phyloP scores from a whole-genome alignment of 2,329 filamentous ascomycete genomes.

The Neobulgaria alba region DNA sequence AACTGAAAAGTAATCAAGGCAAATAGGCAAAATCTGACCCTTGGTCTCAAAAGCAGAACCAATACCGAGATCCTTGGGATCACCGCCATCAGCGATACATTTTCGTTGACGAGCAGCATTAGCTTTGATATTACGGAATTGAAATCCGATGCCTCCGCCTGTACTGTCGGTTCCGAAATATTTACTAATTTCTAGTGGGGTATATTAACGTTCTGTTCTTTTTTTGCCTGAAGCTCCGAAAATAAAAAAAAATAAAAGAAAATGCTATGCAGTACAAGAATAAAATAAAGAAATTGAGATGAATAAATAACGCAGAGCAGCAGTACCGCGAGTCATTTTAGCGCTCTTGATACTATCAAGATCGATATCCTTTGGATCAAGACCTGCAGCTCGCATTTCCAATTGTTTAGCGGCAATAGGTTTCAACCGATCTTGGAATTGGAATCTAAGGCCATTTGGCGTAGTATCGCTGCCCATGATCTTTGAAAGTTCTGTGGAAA shows the following conservation, averaged over 20 bases:
- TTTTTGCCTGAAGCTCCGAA: too few species aligned
- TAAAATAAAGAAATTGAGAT: constrained; percentile 1
- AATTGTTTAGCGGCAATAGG: constrained; percentile 41
- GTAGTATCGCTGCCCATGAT: constrained; percentile 22
- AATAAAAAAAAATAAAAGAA: constrained; percentile 10
- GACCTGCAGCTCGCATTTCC: constrained; percentile 35
- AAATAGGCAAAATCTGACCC: not conserved
- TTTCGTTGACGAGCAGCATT: constrained; percentile 41
- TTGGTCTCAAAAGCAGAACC: constrained; percentile 11
- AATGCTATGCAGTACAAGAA: not conserved
- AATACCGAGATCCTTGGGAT: constrained; percentile 31
- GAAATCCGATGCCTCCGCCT: constrained; percentile 48
- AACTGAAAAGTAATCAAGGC: too few species aligned
- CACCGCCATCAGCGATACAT: constrained; percentile 36
- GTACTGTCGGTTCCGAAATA: constrained; percentile 51
- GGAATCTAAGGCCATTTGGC: constrained; percentile 13
- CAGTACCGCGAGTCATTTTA: constrained; percentile 9
- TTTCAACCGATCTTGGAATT: constrained; percentile 33
- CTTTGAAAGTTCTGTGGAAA: constrained; percentile 13
- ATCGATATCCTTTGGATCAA: constrained; percentile 32
- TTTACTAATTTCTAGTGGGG: constrained; percentile 47
- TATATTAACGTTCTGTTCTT: too few species aligned
- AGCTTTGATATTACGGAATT: constrained; percentile 48
- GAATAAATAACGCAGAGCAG: not conserved
- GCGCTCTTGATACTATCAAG: constrained; percentile 12